phyloP scores from a whole-genome alignment of 495 filamentous ascomycete species.

The Staphylotrichum longicolle region DNA sequence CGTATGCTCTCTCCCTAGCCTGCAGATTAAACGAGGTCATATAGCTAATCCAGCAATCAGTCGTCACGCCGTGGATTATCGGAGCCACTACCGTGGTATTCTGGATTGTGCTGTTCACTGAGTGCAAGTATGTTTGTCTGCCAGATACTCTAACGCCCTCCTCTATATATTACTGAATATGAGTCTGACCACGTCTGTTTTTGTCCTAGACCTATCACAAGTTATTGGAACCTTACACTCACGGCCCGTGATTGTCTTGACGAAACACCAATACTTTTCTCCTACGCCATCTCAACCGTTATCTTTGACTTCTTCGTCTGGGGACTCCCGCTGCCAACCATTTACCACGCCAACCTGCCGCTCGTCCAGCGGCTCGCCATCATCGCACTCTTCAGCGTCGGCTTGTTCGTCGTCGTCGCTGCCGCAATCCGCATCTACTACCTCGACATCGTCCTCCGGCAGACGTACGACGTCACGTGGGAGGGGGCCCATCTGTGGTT shows the following conservation, averaged over 20 bases:
- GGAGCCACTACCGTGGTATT: too few species aligned
- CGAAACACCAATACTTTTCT: conserved; percentile 30
- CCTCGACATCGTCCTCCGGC: conserved; percentile 25
- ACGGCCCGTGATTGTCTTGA: conserved; percentile 23
- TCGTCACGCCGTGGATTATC: too few species aligned
- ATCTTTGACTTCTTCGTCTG: conserved; percentile 42
- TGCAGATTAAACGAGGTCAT: neutral
- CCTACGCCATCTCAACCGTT: conserved; percentile 35
- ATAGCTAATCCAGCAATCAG: too few species aligned
- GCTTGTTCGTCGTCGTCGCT: conserved; percentile 27
- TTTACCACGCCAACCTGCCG: conserved; percentile 35
- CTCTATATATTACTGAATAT: too few species aligned
- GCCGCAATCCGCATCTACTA: conserved; percentile 27
- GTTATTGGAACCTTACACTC: too few species aligned
- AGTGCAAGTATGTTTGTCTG: too few species aligned
- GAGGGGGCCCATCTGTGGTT: conserved; percentile 41
- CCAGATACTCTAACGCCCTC: too few species aligned
- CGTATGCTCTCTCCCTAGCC: conserved; percentile 4
- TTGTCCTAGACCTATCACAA: too few species aligned
- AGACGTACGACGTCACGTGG: conserved; percentile 36
- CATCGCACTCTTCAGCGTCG: conserved; percentile 29
- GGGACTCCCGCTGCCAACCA: conserved; percentile 39
- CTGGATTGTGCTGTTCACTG: too few species aligned
- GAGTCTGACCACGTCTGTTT: too few species aligned
- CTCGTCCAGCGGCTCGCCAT: conserved; percentile 26